Conservation (phyloP, 1,139 yeast genomes). For the Yamadazyma atlantica region DNA sequence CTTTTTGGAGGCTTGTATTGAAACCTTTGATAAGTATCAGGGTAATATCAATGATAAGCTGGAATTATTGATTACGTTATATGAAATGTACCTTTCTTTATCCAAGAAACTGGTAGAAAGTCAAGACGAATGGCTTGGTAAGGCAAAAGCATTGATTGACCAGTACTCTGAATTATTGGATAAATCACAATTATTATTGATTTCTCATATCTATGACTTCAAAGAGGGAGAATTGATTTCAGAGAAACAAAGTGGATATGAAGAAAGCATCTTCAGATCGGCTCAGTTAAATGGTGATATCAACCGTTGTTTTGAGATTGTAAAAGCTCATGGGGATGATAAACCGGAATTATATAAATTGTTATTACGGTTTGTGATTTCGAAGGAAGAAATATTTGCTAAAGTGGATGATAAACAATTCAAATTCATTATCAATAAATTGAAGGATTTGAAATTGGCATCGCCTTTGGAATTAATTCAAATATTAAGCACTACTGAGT, state of each 20-base stretch:
- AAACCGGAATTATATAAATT: conserved; percentile 67
- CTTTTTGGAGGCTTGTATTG: conserved; percentile 90
- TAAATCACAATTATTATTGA: conserved; percentile 56
- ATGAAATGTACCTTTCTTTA: conserved; percentile 74
- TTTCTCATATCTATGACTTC: conserved; percentile 66
- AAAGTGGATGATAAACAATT: conserved; percentile 57
- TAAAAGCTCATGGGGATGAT: conserved; percentile 58
- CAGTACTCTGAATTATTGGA: conserved; percentile 50
- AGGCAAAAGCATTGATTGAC: conserved; percentile 56
- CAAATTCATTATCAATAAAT: conserved; percentile 47
- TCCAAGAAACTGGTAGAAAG: conserved; percentile 35
- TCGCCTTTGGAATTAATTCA: conserved; percentile 78
- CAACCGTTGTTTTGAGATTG: conserved; percentile 52
- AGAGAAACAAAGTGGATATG: conserved; percentile 46
- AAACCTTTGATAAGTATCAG: conserved; percentile 72
- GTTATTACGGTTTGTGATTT: conserved; percentile 65
- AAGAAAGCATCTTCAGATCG: conserved; percentile 66
- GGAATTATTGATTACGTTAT: conserved; percentile 73
- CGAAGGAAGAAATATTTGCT: conserved; percentile 53
- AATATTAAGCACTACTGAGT: conserved; percentile 52
- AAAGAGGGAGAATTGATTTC: conserved; percentile 45
- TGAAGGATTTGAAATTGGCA: conserved; percentile 55
- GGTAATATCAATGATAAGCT: conserved; percentile 68
- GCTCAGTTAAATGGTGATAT: conserved; percentile 60
- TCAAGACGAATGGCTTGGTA: conserved; percentile 57